Conservation (phyloP, 2,329 filamentous ascomycete genomes). For the Aspergillus costaricaensis region DNA sequence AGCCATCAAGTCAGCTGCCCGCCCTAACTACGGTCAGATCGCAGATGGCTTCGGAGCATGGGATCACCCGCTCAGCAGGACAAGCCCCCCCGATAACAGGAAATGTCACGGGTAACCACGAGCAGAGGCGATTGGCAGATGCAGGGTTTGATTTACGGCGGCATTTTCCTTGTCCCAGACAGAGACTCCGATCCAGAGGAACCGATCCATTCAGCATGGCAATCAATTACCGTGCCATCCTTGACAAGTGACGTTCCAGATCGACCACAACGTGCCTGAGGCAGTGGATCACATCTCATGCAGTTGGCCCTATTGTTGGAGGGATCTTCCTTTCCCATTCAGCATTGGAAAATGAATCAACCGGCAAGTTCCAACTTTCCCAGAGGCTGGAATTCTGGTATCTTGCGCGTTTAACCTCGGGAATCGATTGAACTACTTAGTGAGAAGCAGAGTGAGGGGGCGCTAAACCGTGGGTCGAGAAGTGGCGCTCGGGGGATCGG, state of each 20-base stretch:
- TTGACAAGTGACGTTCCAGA: slow-evolving; percentile 6
- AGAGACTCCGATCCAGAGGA: neutral
- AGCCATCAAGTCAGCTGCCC: neutral
- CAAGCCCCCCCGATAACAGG: neutral
- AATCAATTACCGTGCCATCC: neutral
- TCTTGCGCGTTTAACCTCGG: slow-evolving; percentile 1
- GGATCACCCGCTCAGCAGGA: slow-evolving; percentile 3
- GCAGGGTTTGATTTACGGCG: neutral
- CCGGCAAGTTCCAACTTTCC: too few species aligned
- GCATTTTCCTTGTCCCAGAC: too few species aligned
- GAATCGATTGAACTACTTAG: neutral
- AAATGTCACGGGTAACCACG: neutral
- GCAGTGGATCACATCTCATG: neutral
- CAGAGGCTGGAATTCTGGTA: neutral
- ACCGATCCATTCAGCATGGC: neutral
- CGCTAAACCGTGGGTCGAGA: slow-evolving; percentile 5
- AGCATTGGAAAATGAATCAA: too few species aligned
- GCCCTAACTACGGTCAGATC: slow-evolving; percentile 1
- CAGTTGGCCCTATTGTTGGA: too few species aligned
- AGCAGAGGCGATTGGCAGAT: neutral
- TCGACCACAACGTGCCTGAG: slow-evolving; percentile 7
- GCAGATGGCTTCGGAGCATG: neutral
- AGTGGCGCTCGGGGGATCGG: slow-evolving; percentile 11
- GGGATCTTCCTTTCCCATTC: too few species aligned
- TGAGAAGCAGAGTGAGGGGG: neutral